phyloP scores from a whole-genome alignment of 2,329 filamentous ascomycete species.

The Epichloe coenophiala region DNA sequence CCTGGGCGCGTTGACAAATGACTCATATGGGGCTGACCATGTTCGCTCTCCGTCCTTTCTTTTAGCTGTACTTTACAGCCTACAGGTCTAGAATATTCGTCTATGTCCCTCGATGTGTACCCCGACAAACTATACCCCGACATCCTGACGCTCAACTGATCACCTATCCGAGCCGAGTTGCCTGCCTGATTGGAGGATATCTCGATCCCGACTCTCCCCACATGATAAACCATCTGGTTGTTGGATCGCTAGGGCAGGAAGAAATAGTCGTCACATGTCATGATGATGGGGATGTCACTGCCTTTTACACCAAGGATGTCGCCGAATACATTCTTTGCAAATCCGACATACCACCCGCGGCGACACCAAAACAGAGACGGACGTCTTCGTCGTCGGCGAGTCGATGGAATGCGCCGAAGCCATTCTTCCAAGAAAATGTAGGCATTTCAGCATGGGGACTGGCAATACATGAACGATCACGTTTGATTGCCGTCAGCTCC shows the following conservation, averaged over 20 bases:
- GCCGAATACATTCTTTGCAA: constrained; percentile 26
- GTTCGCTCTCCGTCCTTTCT: neutral
- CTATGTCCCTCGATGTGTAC: constrained; percentile 34
- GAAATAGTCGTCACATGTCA: constrained; percentile 56
- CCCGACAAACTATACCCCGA: constrained; percentile 32
- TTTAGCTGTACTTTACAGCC: constrained; percentile 46
- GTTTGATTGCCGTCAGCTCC: constrained; percentile 72
- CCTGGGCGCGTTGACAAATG: neutral
- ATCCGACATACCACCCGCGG: neutral
- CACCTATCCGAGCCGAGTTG: constrained; percentile 27
- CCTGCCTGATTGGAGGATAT: constrained; percentile 32
- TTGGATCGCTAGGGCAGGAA: constrained; percentile 53
- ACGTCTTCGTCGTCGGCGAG: constrained; percentile 1
- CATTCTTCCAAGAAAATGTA: constrained; percentile 67
- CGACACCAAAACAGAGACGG: constrained; percentile 3
- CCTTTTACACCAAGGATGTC: constrained; percentile 49
- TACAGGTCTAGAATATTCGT: constrained; percentile 44
- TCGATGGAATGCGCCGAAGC: constrained; percentile 12
- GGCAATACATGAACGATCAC: constrained; percentile 66
- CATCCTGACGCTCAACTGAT: constrained; percentile 37
- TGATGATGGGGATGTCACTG: constrained; percentile 64
- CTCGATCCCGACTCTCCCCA: constrained; percentile 41
- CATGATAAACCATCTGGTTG: constrained; percentile 53
- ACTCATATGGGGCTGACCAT: constrained; percentile 1
- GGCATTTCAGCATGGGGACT: constrained; percentile 76